Evolutionary conservation across 345 rosid genomes (phyloP), one percentile per base, ranked within the genome.

Genomic region (Corchorus olitorius): DNA sequence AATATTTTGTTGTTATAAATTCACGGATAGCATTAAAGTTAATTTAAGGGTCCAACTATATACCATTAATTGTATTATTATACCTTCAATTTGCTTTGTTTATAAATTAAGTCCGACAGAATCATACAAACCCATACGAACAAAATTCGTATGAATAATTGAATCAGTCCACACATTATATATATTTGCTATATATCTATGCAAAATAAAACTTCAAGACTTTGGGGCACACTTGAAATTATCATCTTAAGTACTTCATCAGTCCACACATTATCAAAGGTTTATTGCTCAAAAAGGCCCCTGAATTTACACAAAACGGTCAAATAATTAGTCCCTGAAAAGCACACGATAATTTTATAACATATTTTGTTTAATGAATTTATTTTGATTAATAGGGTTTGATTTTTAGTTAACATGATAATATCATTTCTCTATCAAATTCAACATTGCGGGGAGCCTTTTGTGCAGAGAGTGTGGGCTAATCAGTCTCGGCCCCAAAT

Each of bases 121-220:
- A 20, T 67, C 45, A 67, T 46, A 48, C 72, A 67, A 43, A 45
- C 72, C 55, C 55, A 67, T 55, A 46, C 19, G 19, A 67, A 67
- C 46, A 46, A 67, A 45, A 19, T 67, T 19, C 72, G 37, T 41
- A 45, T 11, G 11, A 4, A 53, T 53, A 17, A 53, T 11, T 13
- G 17, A 11, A 53, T 13, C 16, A 11, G 15, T 53, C 11, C 11
- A 53, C 19, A 11, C 19, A 53, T 6, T 11, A 45, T 7, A n/a
- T 41, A 0, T 65, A 0, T 27, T 27, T 6, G 2, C 4, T 8
- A 41, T 2, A 0, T 14, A n/a, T 56, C 33, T 8, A 17, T 5
- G 27, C 27, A 7, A 19, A 56, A n/a, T 2, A 15, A 8, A n/a
- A 19, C 5, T 6, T 0, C 8, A 54, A 54, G 16, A 16, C 50